Evolutionary conservation across 2,329 filamentous ascomycete genomes (phyloP).

Genomic region (Colletotrichum tropicicola): DNA sequence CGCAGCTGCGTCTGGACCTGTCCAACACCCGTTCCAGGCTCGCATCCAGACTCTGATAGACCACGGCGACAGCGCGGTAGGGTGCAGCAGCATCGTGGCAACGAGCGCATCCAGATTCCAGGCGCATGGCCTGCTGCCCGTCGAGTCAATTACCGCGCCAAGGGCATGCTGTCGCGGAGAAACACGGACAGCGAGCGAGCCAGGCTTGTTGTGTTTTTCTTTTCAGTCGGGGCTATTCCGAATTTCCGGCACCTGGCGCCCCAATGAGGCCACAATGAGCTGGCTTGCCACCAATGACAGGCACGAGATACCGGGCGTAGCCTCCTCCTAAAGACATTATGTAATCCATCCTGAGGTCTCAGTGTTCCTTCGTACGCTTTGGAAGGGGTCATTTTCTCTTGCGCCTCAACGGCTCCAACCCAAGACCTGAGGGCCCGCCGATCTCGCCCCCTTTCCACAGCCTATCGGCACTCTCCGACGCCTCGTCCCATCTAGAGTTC

Average conservation of each 20-base stretch:
- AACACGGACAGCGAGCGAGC: not conserved
- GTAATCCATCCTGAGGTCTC: no score
- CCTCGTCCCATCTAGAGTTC: constrained; percentile 15
- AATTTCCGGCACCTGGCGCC: no score
- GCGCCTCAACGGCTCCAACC: not conserved
- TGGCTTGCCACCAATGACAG: no score
- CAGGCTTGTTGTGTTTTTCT: not conserved
- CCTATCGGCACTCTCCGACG: not conserved
- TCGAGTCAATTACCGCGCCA: not conserved
- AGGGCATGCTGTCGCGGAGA: not conserved
- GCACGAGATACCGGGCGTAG: no score
- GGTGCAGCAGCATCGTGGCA: no score
- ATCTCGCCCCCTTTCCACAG: constrained; percentile 1
- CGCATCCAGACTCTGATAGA: not conserved
- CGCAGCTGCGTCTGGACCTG: not conserved
- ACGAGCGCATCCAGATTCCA: no score
- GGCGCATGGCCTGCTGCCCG: no score
- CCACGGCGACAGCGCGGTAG: no score
- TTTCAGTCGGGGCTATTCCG: not conserved
- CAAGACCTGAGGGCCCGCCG: not conserved
- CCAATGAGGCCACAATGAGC: no score
- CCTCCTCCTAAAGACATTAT: no score
- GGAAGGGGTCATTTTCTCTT: not conserved
- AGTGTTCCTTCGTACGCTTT: not conserved
- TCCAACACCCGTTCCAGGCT: not conserved